Evolutionary conservation across 139 green algal species (phyloP).

Genomic region (Pseudopediastrum boryanum): DNA sequence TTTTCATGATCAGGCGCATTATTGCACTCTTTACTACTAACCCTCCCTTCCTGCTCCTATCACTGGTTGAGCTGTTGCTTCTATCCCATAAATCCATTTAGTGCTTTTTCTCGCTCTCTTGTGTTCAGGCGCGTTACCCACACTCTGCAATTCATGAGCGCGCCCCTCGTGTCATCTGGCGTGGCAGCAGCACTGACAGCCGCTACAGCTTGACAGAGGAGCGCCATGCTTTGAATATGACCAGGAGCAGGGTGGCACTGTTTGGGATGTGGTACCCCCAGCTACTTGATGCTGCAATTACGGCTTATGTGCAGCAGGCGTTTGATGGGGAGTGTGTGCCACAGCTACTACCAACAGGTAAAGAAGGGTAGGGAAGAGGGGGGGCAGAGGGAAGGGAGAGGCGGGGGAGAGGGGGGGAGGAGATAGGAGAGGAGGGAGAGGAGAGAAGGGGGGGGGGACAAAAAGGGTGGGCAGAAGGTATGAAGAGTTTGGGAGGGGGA

Average conservation of each 20-base stretch:
- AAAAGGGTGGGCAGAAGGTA: no score
- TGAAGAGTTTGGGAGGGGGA: no score
- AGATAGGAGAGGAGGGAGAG: no score
- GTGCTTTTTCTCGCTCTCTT: no score
- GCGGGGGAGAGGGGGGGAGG: no score
- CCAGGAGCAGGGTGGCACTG: constrained; percentile 43
- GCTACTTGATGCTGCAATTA: constrained; percentile 32
- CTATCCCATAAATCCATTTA: no score
- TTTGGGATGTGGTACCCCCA: constrained; percentile 34
- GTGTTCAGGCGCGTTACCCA: constrained; percentile 23
- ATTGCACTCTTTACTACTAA: no score
- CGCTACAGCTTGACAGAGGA: constrained; percentile 13
- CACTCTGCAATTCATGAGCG: constrained; percentile 2
- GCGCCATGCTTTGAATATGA: constrained; percentile 31
- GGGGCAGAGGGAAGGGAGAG: no score
- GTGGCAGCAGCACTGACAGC: constrained; percentile 51
- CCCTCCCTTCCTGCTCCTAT: no score
- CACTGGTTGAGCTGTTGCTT: no score
- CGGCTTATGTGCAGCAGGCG: constrained; percentile 17
- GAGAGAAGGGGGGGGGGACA: no score
- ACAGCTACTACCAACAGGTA: constrained; percentile 23
- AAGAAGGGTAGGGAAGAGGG: neutral
- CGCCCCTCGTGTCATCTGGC: constrained; percentile 40
- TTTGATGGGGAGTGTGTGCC: constrained; percentile 30
- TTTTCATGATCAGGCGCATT: no score